Percentiles rank a stretch among this genome's conserved stretches.
These are phyloP conservation scores for Lichina pygmaea DNA, from an alignment of 495 filamentous ascomycete genomes.

Conservation along the genomic window DNA sequence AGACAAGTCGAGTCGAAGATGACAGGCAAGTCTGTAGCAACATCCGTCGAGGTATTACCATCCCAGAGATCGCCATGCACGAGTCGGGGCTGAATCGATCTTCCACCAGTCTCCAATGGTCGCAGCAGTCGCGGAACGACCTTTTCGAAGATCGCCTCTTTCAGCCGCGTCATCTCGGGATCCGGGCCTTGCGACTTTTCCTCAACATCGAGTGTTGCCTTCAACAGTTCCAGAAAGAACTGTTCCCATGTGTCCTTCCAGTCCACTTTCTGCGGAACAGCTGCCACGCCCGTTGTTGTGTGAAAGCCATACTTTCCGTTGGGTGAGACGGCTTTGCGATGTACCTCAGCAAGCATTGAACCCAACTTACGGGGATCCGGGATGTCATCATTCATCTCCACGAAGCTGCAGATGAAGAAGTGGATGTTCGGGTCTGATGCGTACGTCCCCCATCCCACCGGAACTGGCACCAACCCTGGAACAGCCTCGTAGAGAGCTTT, in stretches of 20 bases:
- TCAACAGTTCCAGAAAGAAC: neutral
- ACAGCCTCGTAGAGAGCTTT: slow-evolving; percentile 2
- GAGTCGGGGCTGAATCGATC: slow-evolving; percentile 7
- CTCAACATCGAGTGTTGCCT: neutral
- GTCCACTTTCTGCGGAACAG: neutral
- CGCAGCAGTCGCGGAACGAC: slow-evolving; percentile 8
- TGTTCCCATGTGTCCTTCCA: neutral
- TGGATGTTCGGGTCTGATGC: slow-evolving; percentile 6
- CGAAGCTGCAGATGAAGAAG: slow-evolving; percentile 7
- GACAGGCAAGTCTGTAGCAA: slow-evolving; percentile 4
- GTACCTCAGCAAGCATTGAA: slow-evolving; percentile 10
- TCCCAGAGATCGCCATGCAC: slow-evolving; percentile 10
- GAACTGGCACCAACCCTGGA: slow-evolving; percentile 5
- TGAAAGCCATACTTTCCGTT: neutral
- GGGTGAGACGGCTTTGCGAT: neutral
- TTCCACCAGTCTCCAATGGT: slow-evolving; percentile 10
- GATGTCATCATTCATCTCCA: slow-evolving; percentile 6
- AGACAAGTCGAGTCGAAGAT: slow-evolving; percentile 8
- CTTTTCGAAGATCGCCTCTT: neutral
- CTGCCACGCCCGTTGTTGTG: neutral
- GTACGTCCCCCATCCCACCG: slow-evolving; percentile 8
- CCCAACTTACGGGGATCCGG: slow-evolving; percentile 13
- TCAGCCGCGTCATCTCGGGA: neutral
- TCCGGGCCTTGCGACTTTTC: slow-evolving; percentile 3
- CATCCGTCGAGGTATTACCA: slow-evolving; percentile 7